Percentiles rank a stretch among this genome's conserved stretches.
These are phyloP conservation scores for Prototheca wickerhamii DNA, from an alignment of 163 green algal genomes.

Conservation along the genomic window DNA sequence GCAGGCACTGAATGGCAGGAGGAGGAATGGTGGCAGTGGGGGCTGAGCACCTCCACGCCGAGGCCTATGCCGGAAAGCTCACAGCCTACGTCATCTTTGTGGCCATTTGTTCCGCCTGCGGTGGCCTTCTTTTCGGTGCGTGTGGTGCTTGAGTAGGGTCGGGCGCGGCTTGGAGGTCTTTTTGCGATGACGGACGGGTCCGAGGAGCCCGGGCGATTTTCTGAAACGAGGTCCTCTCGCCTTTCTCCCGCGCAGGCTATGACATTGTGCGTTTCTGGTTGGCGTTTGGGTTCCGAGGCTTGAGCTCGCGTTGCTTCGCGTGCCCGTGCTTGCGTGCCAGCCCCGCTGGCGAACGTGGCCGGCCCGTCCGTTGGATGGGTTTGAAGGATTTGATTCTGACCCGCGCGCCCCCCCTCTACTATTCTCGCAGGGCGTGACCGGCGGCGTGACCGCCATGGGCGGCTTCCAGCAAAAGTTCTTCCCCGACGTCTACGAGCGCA, in stretches of 20 bases:
- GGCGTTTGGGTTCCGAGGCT: conserved; percentile 1
- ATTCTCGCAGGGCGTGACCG: conserved; percentile 11
- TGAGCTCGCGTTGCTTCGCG: neutral
- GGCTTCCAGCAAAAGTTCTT: conserved; percentile 50
- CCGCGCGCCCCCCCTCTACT: too few species aligned
- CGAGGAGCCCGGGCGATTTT: neutral
- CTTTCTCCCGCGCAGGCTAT: neutral
- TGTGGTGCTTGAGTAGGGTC: too few species aligned
- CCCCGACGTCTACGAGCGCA: conserved; percentile 11
- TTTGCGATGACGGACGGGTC: too few species aligned
- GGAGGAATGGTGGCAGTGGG: neutral
- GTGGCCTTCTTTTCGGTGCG: neutral
- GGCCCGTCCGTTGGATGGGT: too few species aligned
- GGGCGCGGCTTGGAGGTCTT: too few species aligned
- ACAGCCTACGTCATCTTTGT: conserved; percentile 3
- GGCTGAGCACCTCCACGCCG: conserved; percentile 1
- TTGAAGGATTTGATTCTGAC: too few species aligned
- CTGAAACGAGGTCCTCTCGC: neutral
- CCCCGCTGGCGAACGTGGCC: too few species aligned
- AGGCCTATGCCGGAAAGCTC: neutral
- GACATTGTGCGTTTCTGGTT: neutral
- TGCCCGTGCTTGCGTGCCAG: too few species aligned
- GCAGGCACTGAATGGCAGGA: too few species aligned
- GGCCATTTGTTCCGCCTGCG: neutral
- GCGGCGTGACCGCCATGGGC: conserved; percentile 52